Conservation (phyloP, 1,139 yeast species). For the Taiozyma sp. region DNA sequence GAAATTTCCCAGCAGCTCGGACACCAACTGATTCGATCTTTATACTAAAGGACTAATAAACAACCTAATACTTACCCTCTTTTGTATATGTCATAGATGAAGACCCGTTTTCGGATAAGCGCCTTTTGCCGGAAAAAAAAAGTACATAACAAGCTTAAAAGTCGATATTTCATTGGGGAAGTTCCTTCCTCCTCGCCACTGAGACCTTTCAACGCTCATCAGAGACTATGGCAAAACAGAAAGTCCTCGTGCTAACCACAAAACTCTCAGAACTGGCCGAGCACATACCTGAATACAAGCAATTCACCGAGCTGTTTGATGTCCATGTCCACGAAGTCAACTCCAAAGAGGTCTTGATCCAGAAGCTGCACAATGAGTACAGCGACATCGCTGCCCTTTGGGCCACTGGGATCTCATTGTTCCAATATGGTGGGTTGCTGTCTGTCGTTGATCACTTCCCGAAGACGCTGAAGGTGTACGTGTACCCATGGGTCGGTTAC, state of each 20-base stretch:
- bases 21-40: background rate
- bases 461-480: slow-evolving; percentile 43
- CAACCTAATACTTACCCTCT: too few relatives aligned
- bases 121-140: too few relatives aligned
- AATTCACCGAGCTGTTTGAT: slow-evolving; percentile 6
- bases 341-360: slow-evolving; percentile 18
- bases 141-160: too few relatives aligned
- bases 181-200: background rate
- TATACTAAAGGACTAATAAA: too few relatives aligned
- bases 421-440: slow-evolving; percentile 50
- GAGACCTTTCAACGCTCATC: background rate
- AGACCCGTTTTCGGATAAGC: too few relatives aligned
- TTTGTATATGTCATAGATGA: too few relatives aligned
- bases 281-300: slow-evolving; percentile 18
- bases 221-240: background rate
- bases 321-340: slow-evolving; percentile 12
- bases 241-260: slow-evolving; percentile 7
- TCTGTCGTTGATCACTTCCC: slow-evolving; percentile 48
- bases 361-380: slow-evolving; percentile 18
- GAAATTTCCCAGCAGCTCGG: background rate
- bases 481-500: slow-evolving; percentile 66
- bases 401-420: slow-evolving; percentile 53
- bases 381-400: slow-evolving; percentile 49
- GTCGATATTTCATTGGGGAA: background rate
- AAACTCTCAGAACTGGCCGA: slow-evolving; percentile 19